These are phyloP conservation scores for Colletotrichum graminicola DNA, from an alignment of 2,329 filamentous ascomycete genomes.

Conservation along the genomic window DNA sequence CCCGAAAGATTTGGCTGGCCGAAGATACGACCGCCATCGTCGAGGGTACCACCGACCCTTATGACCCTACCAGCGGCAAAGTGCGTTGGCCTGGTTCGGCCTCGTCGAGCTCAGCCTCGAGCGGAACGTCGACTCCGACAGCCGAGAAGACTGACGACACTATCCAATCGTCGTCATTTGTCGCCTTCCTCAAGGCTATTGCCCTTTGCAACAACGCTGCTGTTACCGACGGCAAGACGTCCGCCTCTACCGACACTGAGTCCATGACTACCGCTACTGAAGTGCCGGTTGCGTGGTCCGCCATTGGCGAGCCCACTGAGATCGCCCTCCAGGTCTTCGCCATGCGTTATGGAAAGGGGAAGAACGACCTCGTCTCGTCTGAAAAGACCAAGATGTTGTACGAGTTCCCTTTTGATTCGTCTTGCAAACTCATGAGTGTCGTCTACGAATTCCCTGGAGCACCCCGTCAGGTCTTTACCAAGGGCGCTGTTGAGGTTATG, in stretches of 20 bases:
- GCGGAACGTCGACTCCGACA: constrained; percentile 43
- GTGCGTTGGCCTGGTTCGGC: constrained; percentile 59
- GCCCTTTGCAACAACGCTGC: constrained; percentile 72
- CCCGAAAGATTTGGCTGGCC: constrained; percentile 71
- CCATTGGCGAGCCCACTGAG: constrained; percentile 77
- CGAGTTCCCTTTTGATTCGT: constrained; percentile 80
- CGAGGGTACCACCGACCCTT: constrained; percentile 67
- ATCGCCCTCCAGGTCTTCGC: constrained; percentile 81
- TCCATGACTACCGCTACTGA: constrained; percentile 60
- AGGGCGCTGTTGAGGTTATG: constrained; percentile 70
- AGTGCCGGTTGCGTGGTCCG: constrained; percentile 62
- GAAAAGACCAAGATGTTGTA: constrained; percentile 64
- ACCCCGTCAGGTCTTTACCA: constrained; percentile 62
- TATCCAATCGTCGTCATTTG: constrained; percentile 52
- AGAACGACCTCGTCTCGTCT: constrained; percentile 50
- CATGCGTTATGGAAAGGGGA: constrained; percentile 72
- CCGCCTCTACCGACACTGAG: constrained; percentile 57
- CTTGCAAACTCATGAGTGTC: constrained; percentile 81
- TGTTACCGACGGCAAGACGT: constrained; percentile 59
- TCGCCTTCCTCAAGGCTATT: constrained; percentile 65
- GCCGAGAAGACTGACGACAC: constrained; percentile 46
- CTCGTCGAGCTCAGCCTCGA: constrained; percentile 49
- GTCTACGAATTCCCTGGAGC: constrained; percentile 63
- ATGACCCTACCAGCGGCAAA: constrained; percentile 70
- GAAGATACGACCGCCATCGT: constrained; percentile 66